These are phyloP conservation scores for Cladosporium sp. DNA, from an alignment of 2,329 filamentous ascomycete genomes.

Conservation along the genomic window DNA sequence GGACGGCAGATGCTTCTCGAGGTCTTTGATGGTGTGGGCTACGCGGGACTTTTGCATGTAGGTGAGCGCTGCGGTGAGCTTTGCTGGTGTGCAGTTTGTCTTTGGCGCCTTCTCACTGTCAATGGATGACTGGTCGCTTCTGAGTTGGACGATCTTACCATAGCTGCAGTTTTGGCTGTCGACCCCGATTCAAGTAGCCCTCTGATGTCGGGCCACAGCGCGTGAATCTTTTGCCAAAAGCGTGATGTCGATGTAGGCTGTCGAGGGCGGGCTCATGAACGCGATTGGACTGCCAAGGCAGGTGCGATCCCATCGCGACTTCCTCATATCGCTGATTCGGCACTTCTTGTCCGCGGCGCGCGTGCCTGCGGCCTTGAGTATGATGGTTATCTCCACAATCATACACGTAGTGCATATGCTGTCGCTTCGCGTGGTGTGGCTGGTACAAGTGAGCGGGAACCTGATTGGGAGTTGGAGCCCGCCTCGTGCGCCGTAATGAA, in stretches of 20 bases:
- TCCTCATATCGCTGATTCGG: neutral
- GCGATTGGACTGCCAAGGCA: neutral
- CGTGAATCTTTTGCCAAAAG: too few species aligned
- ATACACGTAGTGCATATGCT: too few species aligned
- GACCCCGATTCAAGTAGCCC: neutral
- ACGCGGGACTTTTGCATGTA: conserved; percentile 58
- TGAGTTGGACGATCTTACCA: neutral
- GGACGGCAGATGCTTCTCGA: conserved; percentile 60
- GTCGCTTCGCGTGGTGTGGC: too few species aligned
- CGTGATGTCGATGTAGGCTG: too few species aligned
- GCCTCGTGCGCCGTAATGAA: too few species aligned
- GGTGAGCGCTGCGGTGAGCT: conserved; percentile 54
- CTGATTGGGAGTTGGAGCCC: too few species aligned
- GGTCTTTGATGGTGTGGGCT: conserved; percentile 63
- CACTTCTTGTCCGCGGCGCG: too few species aligned
- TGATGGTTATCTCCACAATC: too few species aligned
- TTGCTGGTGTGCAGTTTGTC: conserved; percentile 53
- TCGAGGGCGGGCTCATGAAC: too few species aligned
- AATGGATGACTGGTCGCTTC: neutral
- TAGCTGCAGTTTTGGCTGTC: neutral
- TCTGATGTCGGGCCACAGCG: too few species aligned
- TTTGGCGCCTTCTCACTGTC: conserved; percentile 46
- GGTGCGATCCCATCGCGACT: neutral
- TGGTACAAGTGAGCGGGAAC: too few species aligned
- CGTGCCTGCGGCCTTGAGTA: too few species aligned